Conservation (phyloP, 2,329 filamentous ascomycete species). For the Fusarium sacchari region DNA sequence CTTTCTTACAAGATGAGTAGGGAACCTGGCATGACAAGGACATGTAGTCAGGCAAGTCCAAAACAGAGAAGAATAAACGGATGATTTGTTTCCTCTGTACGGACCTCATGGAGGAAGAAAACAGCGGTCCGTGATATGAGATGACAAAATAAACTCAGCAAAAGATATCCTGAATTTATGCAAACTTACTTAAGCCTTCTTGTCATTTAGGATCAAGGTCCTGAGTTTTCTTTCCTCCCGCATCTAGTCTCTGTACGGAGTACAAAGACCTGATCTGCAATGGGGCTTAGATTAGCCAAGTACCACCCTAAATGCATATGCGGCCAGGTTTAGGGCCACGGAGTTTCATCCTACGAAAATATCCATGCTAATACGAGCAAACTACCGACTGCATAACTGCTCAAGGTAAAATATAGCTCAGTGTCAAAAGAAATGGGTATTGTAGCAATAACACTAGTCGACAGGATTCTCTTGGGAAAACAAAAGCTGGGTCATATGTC, state of each 20-base stretch:
- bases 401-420: background rate
- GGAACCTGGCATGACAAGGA: constrained; percentile 1
- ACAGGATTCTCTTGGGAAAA: background rate
- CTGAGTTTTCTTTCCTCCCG: too few species aligned
- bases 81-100: background rate
- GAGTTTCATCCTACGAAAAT: constrained; percentile 5
- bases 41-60: background rate
- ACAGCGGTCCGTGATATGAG: too few species aligned
- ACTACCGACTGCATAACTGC: too few species aligned
- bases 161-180: too few species aligned
- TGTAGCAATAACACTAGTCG: constrained; percentile 26
- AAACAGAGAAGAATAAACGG: background rate
- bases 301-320: background rate
- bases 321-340: background rate
- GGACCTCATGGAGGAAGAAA: too few species aligned
- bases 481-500: constrained; percentile 40
- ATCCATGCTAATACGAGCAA: background rate
- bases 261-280: background rate
- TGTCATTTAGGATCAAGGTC: too few species aligned
- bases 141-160: too few species aligned
- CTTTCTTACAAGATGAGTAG: background rate
- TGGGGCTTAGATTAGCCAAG: background rate
- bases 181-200: too few species aligned
- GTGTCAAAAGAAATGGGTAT: constrained; percentile 20
- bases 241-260: too few species aligned